Evolutionary conservation across 179 eudicot genomes (phyloP).

Genomic region (Amaranthus tricolor): DNA sequence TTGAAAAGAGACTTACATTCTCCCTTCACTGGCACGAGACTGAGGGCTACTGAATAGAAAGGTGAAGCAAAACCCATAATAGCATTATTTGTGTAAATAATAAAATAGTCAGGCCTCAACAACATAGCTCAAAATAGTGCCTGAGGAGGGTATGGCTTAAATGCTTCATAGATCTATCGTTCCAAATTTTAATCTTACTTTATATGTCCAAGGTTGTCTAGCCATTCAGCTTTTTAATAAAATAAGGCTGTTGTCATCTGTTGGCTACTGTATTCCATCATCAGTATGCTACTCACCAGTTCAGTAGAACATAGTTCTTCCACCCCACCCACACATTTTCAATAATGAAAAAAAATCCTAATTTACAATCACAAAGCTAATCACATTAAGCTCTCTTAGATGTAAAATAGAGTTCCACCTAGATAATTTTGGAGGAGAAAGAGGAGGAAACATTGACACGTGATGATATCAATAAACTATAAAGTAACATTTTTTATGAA

Average conservation of each 20-base stretch:
- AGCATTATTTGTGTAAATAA: not conserved
- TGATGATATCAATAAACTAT: not conserved
- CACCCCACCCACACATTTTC: no score
- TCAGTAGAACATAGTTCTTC: no score
- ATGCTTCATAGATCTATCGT: not conserved
- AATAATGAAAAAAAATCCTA: not conserved
- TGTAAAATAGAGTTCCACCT: no score
- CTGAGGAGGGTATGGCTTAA: not conserved
- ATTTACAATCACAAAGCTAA: not conserved
- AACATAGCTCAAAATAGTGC: not conserved
- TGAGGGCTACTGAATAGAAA: not conserved
- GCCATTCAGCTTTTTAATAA: not conserved
- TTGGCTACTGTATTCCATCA: not conserved
- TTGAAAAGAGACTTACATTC: constrained; percentile 2
- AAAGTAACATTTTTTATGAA: not conserved
- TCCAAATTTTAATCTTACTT: not conserved
- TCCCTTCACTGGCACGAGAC: not conserved
- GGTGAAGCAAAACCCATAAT: not conserved
- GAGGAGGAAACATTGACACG: no score
- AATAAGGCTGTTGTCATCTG: not conserved
- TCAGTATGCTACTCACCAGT: not conserved
- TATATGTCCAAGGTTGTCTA: not conserved
- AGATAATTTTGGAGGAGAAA: no score
- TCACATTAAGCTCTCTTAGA: not conserved
- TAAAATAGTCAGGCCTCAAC: no score